These are phyloP conservation scores for Aspergillus thermomutatus DNA, from an alignment of 2,329 filamentous ascomycete species.

Conservation along the genomic window DNA sequence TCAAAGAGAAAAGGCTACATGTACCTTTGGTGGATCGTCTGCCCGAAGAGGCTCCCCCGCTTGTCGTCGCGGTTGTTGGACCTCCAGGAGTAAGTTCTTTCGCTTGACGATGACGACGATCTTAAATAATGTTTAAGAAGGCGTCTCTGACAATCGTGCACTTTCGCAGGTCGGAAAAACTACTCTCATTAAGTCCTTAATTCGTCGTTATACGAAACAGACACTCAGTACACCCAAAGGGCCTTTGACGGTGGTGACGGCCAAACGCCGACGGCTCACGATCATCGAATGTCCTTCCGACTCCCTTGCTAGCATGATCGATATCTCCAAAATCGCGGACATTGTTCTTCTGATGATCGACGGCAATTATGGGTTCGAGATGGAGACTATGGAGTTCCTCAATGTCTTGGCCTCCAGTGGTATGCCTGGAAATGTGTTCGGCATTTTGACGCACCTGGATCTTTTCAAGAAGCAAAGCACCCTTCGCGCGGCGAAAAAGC, in stretches of 20 bases:
- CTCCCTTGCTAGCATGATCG: conserved; percentile 92
- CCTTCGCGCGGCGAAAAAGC: conserved; percentile 90
- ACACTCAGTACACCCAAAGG: conserved; percentile 85
- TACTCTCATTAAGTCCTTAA: conserved; percentile 88
- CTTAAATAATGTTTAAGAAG: background rate
- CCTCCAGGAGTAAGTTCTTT: conserved; percentile 70
- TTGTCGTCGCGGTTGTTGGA: conserved; percentile 90
- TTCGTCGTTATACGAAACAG: conserved; percentile 93
- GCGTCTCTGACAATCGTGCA: conserved; percentile 2
- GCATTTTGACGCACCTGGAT: conserved; percentile 92
- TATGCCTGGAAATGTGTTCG: conserved; percentile 98
- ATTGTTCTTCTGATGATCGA: conserved; percentile 98
- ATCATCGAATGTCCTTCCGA: conserved; percentile 96
- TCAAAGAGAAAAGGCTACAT: conserved; percentile 94
- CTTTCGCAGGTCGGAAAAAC: conserved; percentile 69
- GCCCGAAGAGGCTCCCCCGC: conserved; percentile 89
- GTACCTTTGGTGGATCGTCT: conserved; percentile 94
- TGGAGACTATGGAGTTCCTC: conserved; percentile 99
- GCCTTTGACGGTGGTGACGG: conserved; percentile 92
- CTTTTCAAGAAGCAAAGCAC: conserved; percentile 92
- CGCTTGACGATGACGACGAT: background rate
- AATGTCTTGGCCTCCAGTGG: conserved; percentile 90
- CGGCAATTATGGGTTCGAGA: conserved; percentile 97
- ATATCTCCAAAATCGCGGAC: conserved; percentile 94
- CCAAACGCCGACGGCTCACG: conserved; percentile 89